These are phyloP conservation scores for Neofusicoccum ribis DNA, from an alignment of 2,329 filamentous ascomycete genomes.

Conservation along the genomic window DNA sequence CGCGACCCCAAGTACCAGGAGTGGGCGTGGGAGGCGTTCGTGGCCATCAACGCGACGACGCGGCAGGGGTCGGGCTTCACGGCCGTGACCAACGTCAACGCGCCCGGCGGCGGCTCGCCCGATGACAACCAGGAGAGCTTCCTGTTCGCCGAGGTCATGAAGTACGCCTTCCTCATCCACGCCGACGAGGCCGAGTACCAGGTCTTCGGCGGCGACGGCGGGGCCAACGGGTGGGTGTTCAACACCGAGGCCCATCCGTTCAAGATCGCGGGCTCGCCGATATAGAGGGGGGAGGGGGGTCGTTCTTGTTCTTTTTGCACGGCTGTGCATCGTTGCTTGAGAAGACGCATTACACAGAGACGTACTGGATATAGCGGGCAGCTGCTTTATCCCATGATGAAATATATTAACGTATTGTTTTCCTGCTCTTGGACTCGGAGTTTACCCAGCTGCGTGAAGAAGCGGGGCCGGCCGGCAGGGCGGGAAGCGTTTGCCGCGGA, in stretches of 20 bases:
- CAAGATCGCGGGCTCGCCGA: constrained; percentile 39
- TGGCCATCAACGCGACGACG: constrained; percentile 65
- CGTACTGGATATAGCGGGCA: too few species aligned
- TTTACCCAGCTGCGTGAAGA: background rate
- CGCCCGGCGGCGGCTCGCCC: constrained; percentile 59
- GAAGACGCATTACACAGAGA: too few species aligned
- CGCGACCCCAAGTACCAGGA: constrained; percentile 75
- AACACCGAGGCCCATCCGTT: constrained; percentile 68
- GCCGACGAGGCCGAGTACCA: constrained; percentile 62
- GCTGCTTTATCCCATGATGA: background rate
- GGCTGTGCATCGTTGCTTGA: too few species aligned
- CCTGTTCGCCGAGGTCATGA: constrained; percentile 83
- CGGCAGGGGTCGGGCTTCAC: constrained; percentile 67
- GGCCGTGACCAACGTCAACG: constrained; percentile 66
- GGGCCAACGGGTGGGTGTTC: constrained; percentile 58
- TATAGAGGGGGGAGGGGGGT: background rate
- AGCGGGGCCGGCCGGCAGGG: background rate
- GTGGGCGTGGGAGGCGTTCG: constrained; percentile 80
- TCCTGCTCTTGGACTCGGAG: background rate
- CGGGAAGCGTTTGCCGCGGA: too few species aligned
- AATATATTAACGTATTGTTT: background rate
- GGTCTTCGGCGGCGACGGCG: constrained; percentile 47
- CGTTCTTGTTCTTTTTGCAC: background rate
- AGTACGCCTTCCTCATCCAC: constrained; percentile 77
- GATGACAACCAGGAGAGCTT: constrained; percentile 81